Base-by-base conservation (phyloP, 192 early-diverging fungal genomes). In the Polychytrium aggregatum region DNA sequence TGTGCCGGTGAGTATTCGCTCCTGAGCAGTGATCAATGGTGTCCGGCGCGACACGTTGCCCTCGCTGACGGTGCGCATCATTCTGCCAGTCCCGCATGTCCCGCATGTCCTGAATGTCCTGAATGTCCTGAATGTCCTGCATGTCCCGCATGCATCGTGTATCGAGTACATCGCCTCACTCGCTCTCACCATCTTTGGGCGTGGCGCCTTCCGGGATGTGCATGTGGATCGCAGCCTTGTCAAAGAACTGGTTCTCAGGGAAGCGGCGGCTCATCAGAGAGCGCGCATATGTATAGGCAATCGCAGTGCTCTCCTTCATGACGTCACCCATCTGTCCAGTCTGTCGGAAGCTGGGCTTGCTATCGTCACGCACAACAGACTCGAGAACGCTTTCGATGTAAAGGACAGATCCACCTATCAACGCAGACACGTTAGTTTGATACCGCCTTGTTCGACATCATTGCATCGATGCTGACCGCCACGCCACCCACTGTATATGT, bases 251-350 rank as follows among this genome's bases (percentile, higher is more conserved):
- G 63, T 90, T 95, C 17, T 82, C 73, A 6, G 90, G 88, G 62
- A 81, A 82, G n/a, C 65, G 59, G 14, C 63, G 68, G 31, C 74
- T 78, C 55, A 95, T 52, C 29, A 93, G 64, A 22, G 88, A 78
- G 58, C 87, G 87, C n/a, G 90, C 84, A 70, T 76, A 98, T 0
- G 95, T 96, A 71, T 98, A 98, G 0, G 95, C 91, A 47, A 98
- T 91, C 11, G 79, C 85, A 7, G 85, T 81, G 21, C 84, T 88
- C 62, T 98, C 95, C 72, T 98, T 98, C 92, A 98, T 98, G 28
- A 98, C 95, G 62, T 94, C 92, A 37, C 95, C 95, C 60, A 98
- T 72, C 66, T 98, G 92, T 17, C 92, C 95, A 3, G 95, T 98
- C 39, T 82, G 83, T 45, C 82, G 72, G 42, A 98, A 76, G 8